Evolutionary conservation across 2,329 filamentous ascomycete species (phyloP), one percentile per base, ranked within the genome.

Genomic region (Catunica adiposa): DNA sequence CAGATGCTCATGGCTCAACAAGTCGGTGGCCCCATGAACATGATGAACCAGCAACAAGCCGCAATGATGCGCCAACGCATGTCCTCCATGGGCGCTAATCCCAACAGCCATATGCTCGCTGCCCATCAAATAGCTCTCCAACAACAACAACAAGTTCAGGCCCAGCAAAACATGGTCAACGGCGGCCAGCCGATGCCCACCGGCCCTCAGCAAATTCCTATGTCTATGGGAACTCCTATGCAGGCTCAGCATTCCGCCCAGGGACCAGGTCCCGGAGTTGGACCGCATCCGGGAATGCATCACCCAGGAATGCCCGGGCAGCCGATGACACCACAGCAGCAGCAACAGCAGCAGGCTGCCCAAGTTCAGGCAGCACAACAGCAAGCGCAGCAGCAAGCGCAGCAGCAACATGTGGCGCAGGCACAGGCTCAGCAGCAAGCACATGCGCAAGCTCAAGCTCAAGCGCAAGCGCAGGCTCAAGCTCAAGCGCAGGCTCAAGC

Each of bases 1-100:
- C 76, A 81, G 59, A 70, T 70, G 5, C 66, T 79, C 58, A 71
- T 80, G 68, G 70, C 71, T 15, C 76, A 79, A 60, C 77, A 80
- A 54, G 47, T 61, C 31, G 65, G 70, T 17, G 75, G 78, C 62
- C 73, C 70, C 2, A 76, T 80, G 65, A 72, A 66, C 62, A 62
- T 72, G 53, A 67, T 66, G 54, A 67, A 69, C 58, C 73, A 79
- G 64, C 77, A 79, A 62, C 66, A 77, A 34, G 69, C 73, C 48
- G 73, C 74, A 47, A 71, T 79, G 62, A 68, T 76, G 59, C 68
- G 71, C 58, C 57, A 38, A 34, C 29, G 46, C 14, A 50, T 54
- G 3, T 48, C 40, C 23, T 48, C 42, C 34, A 20, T 40, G 11
- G n/a, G 23, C 8, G 9, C 14, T 14, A 40, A 53, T 20, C 44